A percentile compares a stretch with the other conserved stretches of the same genome.
Evolutionary conservation across 73 alveolate genomes (phyloP).

Genomic region (Paramecium sonneborni): DNA sequence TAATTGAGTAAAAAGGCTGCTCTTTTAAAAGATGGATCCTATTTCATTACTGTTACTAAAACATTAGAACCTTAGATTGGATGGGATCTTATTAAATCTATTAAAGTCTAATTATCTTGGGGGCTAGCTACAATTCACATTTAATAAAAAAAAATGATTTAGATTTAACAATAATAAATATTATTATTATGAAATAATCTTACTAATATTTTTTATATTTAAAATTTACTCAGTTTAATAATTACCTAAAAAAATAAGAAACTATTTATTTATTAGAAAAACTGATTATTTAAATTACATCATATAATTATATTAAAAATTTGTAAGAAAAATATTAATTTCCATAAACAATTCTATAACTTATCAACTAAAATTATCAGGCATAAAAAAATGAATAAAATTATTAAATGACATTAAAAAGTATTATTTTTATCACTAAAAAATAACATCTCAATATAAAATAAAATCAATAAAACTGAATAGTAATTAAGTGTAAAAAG

Average conservation of each 20-base stretch:
- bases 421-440: not conserved
- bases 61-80: conserved; percentile 75
- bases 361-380: not conserved
- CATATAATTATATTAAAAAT: too few species aligned
- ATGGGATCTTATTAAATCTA: conserved; percentile 78
- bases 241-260: too few species aligned
- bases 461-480: not conserved
- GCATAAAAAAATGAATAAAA: conserved; percentile 18
- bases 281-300: too few species aligned
- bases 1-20: conserved; percentile 78
- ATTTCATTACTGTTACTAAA: conserved; percentile 84
- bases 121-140: conserved; percentile 89
- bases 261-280: too few species aligned
- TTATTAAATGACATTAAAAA: conserved; percentile 51
- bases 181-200: not conserved
- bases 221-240: too few species aligned
- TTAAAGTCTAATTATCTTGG: conserved; percentile 87
- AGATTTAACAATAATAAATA: not conserved
- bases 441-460: not conserved
- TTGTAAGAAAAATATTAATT: too few species aligned
- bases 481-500: not conserved
- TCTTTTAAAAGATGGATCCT: conserved; percentile 71
- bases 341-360: too few species aligned
- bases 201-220: too few species aligned
- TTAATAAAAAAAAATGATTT: conserved; percentile 72